Evolutionary conservation across 371 early-diverging fungal species (phyloP), one percentile per base, ranked within the genome.

Genomic region (Mucor plumbeus): DNA sequence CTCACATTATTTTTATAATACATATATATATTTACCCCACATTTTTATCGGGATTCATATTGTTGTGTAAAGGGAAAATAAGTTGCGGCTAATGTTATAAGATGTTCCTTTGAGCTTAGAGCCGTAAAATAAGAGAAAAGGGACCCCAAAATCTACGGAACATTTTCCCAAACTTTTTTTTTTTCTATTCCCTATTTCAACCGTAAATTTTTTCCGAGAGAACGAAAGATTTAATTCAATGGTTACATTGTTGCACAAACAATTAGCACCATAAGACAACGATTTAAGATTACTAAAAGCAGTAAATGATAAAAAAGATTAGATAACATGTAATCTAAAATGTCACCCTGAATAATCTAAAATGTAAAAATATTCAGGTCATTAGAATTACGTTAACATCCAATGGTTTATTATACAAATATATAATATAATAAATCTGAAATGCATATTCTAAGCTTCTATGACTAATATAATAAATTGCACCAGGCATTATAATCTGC

Each of bases 241-340:
- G 44, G 50, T 11, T 50, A 50, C 50, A 26, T 8, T 44, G 50
- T 50, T 50, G 50, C 50, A 50, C 50, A 26, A 50, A 11, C 26
- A 50, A 50, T 50, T 50, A 4, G 50, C 8, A 50, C 50, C n/a
- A 21, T 9, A 26, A 50, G 44, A 44, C 44, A 44, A 44, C 7
- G 44, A 44, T 44, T 44, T 50, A 26, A 50, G 50, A 50, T 50
- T 50, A 50, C 50, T 50, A 50, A 50, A 50, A 4, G 26, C 10
- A 21, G 50, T 3, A 50, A 50, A 50, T 50, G 50, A 50, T 50
- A 50, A 50, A 50, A 44, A 50, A 50, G 50, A 50, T 50, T 50
- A 50, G 50, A 50, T 50, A 50, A 50, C 26, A 50, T 8, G 21
- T 9, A 50, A 50, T 50, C 50, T 50, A 47, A 26, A 26, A 3